These are phyloP conservation scores for Melampsora occidentalis DNA, from an alignment of 1,284 basidiomycete genomes.

Conservation along the genomic window DNA sequence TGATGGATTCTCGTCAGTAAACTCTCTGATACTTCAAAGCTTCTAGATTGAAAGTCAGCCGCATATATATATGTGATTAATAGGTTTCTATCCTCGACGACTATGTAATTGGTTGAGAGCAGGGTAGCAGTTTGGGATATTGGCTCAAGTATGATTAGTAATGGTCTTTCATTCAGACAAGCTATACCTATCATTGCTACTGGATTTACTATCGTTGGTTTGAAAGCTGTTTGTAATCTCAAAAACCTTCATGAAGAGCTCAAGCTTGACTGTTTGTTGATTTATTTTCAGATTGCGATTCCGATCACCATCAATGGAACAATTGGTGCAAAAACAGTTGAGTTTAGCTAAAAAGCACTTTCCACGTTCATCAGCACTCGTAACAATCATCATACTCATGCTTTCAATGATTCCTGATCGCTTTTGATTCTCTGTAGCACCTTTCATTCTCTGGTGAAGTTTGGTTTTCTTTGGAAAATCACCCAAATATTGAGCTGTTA, in stretches of 20 bases:
- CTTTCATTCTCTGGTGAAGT: not conserved
- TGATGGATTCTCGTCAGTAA: not conserved
- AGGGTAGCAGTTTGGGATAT: constrained; percentile 46
- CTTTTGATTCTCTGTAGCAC: too few relatives aligned
- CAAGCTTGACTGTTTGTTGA: too few relatives aligned
- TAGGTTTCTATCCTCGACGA: too few relatives aligned
- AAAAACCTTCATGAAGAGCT: too few relatives aligned
- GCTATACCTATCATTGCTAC: constrained; percentile 65
- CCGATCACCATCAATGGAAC: constrained; percentile 67
- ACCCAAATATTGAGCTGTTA: too few relatives aligned
- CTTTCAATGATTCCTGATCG: too few relatives aligned
- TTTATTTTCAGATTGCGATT: not conserved
- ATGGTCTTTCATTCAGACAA: constrained; percentile 67
- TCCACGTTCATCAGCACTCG: too few relatives aligned
- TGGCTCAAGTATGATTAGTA: constrained; percentile 64
- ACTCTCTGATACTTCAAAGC: not conserved
- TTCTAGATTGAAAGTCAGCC: too few relatives aligned
- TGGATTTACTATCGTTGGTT: constrained; percentile 62
- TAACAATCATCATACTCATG: not conserved
- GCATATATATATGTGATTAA: too few relatives aligned
- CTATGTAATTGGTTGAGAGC: not conserved
- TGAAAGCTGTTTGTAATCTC: constrained; percentile 56
- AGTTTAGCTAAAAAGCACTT: too few relatives aligned
- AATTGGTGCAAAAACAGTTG: constrained; percentile 1
- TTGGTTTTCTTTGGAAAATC: too few relatives aligned